These are phyloP conservation scores for Babesia divergens DNA, from an alignment of 169 alveolate species.

Conservation along the genomic window DNA sequence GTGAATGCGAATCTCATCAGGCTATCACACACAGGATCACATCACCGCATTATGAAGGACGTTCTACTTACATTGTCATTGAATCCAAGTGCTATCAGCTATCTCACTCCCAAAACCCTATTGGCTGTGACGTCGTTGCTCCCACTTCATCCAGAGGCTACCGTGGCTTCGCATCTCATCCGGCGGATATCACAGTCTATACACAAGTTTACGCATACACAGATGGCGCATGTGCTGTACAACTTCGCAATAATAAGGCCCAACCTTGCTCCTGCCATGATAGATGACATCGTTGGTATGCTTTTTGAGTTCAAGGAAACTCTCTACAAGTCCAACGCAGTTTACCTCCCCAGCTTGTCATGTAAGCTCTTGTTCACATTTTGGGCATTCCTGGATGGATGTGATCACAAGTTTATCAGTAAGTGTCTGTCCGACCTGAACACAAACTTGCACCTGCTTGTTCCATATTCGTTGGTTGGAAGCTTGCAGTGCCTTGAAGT, in stretches of 20 bases:
- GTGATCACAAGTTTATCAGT: slow-evolving; percentile 31
- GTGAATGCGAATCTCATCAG: slow-evolving; percentile 27
- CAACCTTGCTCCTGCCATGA: slow-evolving; percentile 4
- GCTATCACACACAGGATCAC: slow-evolving; percentile 39
- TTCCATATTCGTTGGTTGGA: slow-evolving; percentile 43
- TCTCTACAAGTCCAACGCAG: slow-evolving; percentile 25
- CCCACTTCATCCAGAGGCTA: slow-evolving; percentile 23
- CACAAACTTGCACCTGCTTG: slow-evolving; percentile 51
- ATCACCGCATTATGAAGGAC: neutral
- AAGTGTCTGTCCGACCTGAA: slow-evolving; percentile 55
- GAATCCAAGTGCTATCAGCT: neutral
- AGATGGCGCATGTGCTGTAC: slow-evolving; percentile 36
- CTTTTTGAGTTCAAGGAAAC: slow-evolving; percentile 42
- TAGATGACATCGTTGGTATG: slow-evolving; percentile 11
- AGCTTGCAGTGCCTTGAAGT: slow-evolving; percentile 32
- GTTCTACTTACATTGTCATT: neutral
- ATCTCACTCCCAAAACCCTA: slow-evolving; percentile 47
- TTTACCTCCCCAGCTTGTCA: slow-evolving; percentile 18
- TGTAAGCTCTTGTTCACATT: slow-evolving; percentile 30
- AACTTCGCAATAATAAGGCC: slow-evolving; percentile 31
- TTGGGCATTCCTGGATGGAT: neutral
- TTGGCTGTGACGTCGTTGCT: slow-evolving; percentile 26
- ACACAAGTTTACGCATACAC: slow-evolving; percentile 36
- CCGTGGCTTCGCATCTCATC: neutral
- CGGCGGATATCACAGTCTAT: neutral